A percentile compares a stretch with the other conserved stretches of the same genome.
Evolutionary conservation across 371 early-diverging fungal genomes (phyloP).

Genomic region (Apophysomyces sp.): DNA sequence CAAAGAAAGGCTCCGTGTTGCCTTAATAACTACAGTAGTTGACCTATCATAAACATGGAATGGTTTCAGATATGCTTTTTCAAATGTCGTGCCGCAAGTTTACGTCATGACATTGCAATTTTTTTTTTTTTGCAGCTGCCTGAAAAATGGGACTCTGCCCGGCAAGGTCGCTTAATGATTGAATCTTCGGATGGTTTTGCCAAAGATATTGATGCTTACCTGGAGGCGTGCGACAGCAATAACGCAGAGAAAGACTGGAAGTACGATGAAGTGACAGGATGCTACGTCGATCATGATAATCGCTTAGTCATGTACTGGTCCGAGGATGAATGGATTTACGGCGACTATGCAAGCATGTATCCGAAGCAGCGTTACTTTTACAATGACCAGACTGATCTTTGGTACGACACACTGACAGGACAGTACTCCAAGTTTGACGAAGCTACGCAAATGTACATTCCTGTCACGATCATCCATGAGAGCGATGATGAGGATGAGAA

Average conservation of each 20-base stretch:
- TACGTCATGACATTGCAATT: no score
- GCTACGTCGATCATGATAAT: conserved; percentile 3
- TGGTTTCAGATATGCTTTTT: no score
- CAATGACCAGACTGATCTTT: conserved; percentile 27
- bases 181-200: conserved; percentile 2
- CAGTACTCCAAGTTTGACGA: conserved; percentile 30
- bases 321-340: conserved; percentile 11
- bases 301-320: conserved; percentile 18
- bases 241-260: neutral
- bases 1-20: no score
- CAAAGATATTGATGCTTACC: neutral
- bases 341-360: conserved; percentile 12
- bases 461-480: conserved; percentile 9
- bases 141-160: neutral
- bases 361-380: conserved; percentile 23
- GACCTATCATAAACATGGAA: no score
- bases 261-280: neutral
- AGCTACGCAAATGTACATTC: conserved; percentile 17
- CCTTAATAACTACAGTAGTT: no score
- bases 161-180: neutral
- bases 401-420: conserved; percentile 29
- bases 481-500: conserved; percentile 16
- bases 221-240: neutral
- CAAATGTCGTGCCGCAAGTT: no score
- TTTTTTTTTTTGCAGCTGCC: neutral